Evolutionary conservation across 371 early-diverging fungal species (phyloP), one percentile per base, ranked within the genome.

Genomic region (Mortierella sp.): DNA sequence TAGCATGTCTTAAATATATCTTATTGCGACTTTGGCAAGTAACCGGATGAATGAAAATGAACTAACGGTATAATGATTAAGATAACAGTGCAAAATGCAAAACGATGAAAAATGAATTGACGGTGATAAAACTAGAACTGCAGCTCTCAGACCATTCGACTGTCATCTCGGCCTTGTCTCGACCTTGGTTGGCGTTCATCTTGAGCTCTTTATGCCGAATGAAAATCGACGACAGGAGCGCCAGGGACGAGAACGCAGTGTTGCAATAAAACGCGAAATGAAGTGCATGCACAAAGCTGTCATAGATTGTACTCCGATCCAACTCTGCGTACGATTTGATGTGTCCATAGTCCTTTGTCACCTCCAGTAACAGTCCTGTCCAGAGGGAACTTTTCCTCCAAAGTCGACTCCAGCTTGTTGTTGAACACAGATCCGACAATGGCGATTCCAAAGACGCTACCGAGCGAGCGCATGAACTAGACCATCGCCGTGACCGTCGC

Each of bases 401-500:
- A 27, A 7, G 44, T 17, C 9, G 31, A 24, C 19, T 17, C 23
- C 15, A 65, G 46, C 47, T 65, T 65, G 57, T 85, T 83, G 64
- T 81, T 81, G 71, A 84, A 82, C 7, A 86, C 60, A 21, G 84
- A 62, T 15, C 83, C 84, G 6, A 79, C 72, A 43, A 85, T 72
- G 11, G 84, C 78, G 3, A 49, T 64, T 24, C 86, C 85, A 56
- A 87, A 57, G 27, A 81, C 69, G 27, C 81, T 80, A 15, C 87
- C 90, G 17, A 87, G 69, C 21, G 71, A 56, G 49, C 81, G 80
- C 32, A 64, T 55, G 50, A 85, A 87, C 51, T 75, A 78, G 21
- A 68, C 58, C 37, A 34, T 1, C 11, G 87, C 78, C 24, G 94
- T 89, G 32, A 84, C 88, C 21, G 91, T 79, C 17, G 93, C 88